Base-by-base conservation (phyloP, 2,329 filamentous ascomycete genomes). In the Emericellopsis cladophorae region DNA sequence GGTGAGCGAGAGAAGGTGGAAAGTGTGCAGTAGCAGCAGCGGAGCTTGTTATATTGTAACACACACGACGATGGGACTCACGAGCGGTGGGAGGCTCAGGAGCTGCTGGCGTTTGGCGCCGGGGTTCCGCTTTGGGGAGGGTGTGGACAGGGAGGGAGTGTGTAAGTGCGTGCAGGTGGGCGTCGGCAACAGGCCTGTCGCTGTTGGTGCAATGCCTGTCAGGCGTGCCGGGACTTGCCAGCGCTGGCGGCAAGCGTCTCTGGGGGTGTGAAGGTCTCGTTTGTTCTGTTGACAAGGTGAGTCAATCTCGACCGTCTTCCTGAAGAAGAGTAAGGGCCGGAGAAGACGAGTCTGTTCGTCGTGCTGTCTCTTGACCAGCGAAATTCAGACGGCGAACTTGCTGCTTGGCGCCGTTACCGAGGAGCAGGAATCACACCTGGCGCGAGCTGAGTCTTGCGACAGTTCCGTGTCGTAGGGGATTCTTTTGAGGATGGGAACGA, bases 21-120 rank as follows among this genome's bases (percentile, higher is more conserved):
- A 42, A 33, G n/a, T 18, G 23, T 24, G 29, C 26, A 24, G 40
- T 33, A 36, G 40, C 39, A 40, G 39, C 18, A 37, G 12, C 26
- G 26, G 34, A 41, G 40, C 33, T 41, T 41, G 40, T 41, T 41
- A 41, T 35, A 41, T 41, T 31, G 34, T 31, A 41, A 14, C 40
- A 31, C 36, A 23, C 16, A 26, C 7, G 22, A 31, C 15, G 12
- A 14, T 31, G 31, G 40, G 34, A 26, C 24, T 18, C 12, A 31
- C n/a, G n/a, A 45, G 33, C 18, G 41, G 31, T 11, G 37, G 36
- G 39, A 22, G 18, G 29, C 18, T 21, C 11, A 38, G 39, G 31
- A 23, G 18, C 26, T 15, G 33, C 18, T 31, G 15, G 42, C 40
- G 37, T 43, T 43, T 43, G 42, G 42, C 42, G 42, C 42, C 42